Percentiles rank a stretch among this genome's conserved stretches.
Evolutionary conservation across 2,329 filamentous ascomycete genomes (phyloP).

Genomic region (Metarhizium rileyi): DNA sequence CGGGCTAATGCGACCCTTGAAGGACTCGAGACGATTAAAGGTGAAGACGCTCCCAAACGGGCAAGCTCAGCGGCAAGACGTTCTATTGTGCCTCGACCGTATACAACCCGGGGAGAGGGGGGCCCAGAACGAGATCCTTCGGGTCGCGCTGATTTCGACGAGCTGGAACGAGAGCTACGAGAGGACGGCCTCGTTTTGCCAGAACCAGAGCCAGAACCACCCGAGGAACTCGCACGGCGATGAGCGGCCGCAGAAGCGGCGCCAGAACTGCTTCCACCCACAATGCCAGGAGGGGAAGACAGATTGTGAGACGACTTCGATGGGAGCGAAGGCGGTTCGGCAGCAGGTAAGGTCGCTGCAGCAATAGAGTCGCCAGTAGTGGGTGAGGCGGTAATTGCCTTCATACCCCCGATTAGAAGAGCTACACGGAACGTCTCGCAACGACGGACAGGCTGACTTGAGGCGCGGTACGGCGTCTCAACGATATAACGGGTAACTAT

Average conservation of each 20-base stretch:
- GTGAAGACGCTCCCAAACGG: constrained; percentile 20
- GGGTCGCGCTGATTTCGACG: constrained; percentile 5
- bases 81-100: constrained; percentile 22
- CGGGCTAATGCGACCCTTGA: constrained; percentile 25
- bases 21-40: constrained; percentile 28
- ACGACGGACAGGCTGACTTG: background rate
- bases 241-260: background rate
- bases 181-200: background rate
- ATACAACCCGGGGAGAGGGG: constrained; percentile 22
- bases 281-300: background rate
- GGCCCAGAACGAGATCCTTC: constrained; percentile 3
- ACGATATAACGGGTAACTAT: constrained; percentile 2
- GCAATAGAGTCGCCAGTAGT: background rate
- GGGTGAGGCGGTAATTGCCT: background rate
- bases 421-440: background rate
- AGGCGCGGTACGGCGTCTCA: constrained; percentile 4
- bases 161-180: background rate
- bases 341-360: background rate
- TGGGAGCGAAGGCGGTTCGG: background rate
- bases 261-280: constrained; percentile 1
- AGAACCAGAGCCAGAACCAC: background rate
- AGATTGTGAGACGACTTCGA: background rate
- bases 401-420: constrained; percentile 4
- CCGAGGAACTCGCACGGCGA: constrained; percentile 1
- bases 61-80: constrained; percentile 24